Evolutionary conservation across 768 basidiomycete species (phyloP).

Genomic region (Suillus occidentalis): DNA sequence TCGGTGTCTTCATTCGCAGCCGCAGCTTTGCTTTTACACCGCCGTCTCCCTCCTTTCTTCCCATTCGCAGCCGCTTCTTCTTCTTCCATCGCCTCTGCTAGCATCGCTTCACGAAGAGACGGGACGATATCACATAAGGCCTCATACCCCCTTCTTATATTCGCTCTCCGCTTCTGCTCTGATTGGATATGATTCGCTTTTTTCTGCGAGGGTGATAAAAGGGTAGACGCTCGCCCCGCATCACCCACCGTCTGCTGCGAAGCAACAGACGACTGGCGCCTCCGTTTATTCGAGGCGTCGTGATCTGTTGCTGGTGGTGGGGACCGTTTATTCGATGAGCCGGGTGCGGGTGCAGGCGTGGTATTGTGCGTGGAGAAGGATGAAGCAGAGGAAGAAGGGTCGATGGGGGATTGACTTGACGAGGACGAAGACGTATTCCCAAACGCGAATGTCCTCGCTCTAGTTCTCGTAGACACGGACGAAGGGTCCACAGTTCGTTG

Average conservation of each 20-base stretch:
- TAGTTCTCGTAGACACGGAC: constrained; percentile 13
- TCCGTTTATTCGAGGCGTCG: constrained; percentile 34
- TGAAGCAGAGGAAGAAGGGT: constrained; percentile 18
- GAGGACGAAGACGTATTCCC: constrained; percentile 21
- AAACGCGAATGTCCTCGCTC: constrained; percentile 12
- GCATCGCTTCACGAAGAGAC: constrained; percentile 75
- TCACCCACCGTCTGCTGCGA: constrained; percentile 15
- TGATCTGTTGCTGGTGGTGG: constrained; percentile 23
- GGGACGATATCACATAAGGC: constrained; percentile 84
- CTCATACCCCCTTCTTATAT: constrained; percentile 88
- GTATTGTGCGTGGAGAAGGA: constrained; percentile 14
- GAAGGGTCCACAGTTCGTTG: constrained; percentile 14
- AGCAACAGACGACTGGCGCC: constrained; percentile 22
- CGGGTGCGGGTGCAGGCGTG: constrained; percentile 5
- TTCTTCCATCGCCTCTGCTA: constrained; percentile 55
- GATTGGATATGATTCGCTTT: constrained; percentile 93
- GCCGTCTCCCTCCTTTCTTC: constrained; percentile 36
- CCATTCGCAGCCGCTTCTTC: constrained; percentile 40
- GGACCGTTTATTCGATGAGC: constrained; percentile 27
- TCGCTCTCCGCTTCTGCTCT: constrained; percentile 91
- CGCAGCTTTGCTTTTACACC: constrained; percentile 37
- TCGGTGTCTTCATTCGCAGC: constrained; percentile 52
- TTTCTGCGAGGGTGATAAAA: constrained; percentile 83
- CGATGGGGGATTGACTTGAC: constrained; percentile 27
- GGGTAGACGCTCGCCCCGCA: constrained; percentile 21